These are phyloP conservation scores for Pleurotus citrinopileatus DNA, from an alignment of 768 basidiomycete species.

Conservation along the genomic window DNA sequence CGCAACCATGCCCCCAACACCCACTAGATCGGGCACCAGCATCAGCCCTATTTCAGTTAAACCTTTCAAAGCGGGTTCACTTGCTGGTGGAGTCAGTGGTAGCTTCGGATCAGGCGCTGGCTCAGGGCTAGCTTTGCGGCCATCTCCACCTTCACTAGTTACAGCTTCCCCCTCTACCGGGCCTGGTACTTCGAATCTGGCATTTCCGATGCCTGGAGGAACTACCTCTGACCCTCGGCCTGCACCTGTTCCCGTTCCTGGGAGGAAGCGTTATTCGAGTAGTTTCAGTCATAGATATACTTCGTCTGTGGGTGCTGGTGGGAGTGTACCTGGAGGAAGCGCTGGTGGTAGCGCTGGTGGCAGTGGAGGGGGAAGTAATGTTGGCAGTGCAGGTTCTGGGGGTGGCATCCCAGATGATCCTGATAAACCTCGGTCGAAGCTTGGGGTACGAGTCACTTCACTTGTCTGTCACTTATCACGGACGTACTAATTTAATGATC, in stretches of 20 bases:
- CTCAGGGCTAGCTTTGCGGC: conserved; percentile 17
- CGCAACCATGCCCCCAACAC: conserved; percentile 4
- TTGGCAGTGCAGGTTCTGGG: conserved; percentile 12
- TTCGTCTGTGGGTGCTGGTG: conserved; percentile 32
- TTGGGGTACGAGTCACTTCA: neutral
- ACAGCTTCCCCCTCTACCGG: conserved; percentile 15
- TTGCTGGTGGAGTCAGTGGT: conserved; percentile 2
- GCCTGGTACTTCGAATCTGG: conserved; percentile 12
- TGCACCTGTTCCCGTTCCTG: conserved; percentile 17
- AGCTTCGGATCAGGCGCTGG: conserved; percentile 21
- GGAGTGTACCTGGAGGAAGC: conserved; percentile 21
- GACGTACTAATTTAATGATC: neutral
- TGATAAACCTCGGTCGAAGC: conserved; percentile 2
- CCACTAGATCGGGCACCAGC: conserved; percentile 5
- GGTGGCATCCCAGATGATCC: neutral
- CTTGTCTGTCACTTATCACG: neutral
- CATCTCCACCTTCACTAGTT: conserved; percentile 29
- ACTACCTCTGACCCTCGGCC: conserved; percentile 10
- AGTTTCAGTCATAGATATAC: conserved; percentile 74
- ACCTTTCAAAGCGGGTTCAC: conserved; percentile 6
- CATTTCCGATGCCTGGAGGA: conserved; percentile 13
- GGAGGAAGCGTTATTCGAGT: conserved; percentile 69
- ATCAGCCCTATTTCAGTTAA: conserved; percentile 6
- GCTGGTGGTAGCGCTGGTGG: conserved; percentile 12
- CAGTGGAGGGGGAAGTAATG: conserved; percentile 15